Base-by-base conservation (phyloP, 2,329 filamentous ascomycete species). In the Monilinia polystroma region DNA sequence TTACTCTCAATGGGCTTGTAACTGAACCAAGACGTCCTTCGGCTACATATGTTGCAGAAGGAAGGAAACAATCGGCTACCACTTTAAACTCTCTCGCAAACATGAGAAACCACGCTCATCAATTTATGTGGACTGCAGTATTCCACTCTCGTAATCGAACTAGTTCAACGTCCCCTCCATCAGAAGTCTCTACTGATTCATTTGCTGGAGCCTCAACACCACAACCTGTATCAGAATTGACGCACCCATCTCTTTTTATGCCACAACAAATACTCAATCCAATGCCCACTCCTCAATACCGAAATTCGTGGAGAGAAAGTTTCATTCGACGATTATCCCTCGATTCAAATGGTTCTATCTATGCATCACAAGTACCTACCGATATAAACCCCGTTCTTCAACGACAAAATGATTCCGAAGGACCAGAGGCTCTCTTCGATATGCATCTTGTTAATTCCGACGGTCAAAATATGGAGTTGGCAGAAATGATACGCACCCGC, bases 401-500 rank as follows among this genome's bases (percentile, higher is more conserved):
- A 16, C 67, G 67, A 14, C 70, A 70, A 38, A 67, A 69, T 16
- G 67, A 71, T 47, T 58, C 63, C 35, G 59, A 60, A 4, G 66
- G 68, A 51, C 32, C 12, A 20, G 23, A 14, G 6, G 20, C 63
- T 43, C 70, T 70, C 6, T 68, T 69, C 5, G 71, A 68, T 32
- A 64, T 75, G n/a, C 69, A 74, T 49, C 70, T 76, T 10, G 51
- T 72, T 6, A 73, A 75, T 47, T 73, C 72, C 35, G 64, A 67
- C 26, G 72, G 72, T 11, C 72, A 75, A 35, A 74, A 74, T 23
- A 70, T 76, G 8, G 75, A 73, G 0, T 74, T 76, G 2, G 74
- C 74, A 2, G 72, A 76, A 58, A 75, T 79, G 71, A 76, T 83
- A 11, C 70, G 71, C 4, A 75, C 75, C 1, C 82, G 86, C 16